Evolutionary conservation across 192 early-diverging fungal genomes (phyloP).

Genomic region (Coemansia sp.): DNA sequence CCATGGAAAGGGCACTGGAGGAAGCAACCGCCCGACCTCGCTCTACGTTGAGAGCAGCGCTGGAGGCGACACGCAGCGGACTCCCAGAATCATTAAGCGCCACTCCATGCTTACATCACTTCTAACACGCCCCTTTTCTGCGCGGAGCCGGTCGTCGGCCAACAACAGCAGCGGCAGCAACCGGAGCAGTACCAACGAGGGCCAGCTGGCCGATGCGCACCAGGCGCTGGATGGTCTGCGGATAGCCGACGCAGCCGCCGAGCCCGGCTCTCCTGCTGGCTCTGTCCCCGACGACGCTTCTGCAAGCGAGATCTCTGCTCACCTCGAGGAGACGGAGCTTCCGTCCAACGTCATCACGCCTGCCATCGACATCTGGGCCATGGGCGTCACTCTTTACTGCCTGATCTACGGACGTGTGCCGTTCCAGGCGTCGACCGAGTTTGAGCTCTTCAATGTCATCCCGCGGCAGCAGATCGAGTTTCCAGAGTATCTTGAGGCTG

Average conservation of each 20-base stretch:
- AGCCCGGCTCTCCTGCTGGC: constrained; percentile 8
- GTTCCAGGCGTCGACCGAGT: constrained; percentile 92
- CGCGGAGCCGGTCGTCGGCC: constrained; percentile 25
- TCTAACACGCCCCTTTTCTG: constrained; percentile 47
- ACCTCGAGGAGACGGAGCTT: constrained; percentile 29
- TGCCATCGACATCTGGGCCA: constrained; percentile 97
- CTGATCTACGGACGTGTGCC: constrained; percentile 90
- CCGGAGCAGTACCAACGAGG: constrained; percentile 12
- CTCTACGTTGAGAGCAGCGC: constrained; percentile 25
- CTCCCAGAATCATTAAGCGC: constrained; percentile 34
- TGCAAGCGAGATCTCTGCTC: neutral
- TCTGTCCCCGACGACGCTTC: neutral
- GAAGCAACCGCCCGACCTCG: constrained; percentile 28
- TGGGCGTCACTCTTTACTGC: constrained; percentile 96
- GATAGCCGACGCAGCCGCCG: neutral
- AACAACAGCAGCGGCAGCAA: constrained; percentile 19
- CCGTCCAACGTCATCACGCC: constrained; percentile 66
- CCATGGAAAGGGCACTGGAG: neutral
- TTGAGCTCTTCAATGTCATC: constrained; percentile 94
- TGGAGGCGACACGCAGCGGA: neutral
- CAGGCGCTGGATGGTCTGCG: constrained; percentile 19
- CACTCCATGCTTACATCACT: constrained; percentile 48
- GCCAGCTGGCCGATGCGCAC: constrained; percentile 3
- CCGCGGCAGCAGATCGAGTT: constrained; percentile 67
- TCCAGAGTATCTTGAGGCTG: constrained; percentile 35